Evolutionary conservation across 2,329 filamentous ascomycete species (phyloP).

Genomic region (Fusarium neocosmosporiellum): DNA sequence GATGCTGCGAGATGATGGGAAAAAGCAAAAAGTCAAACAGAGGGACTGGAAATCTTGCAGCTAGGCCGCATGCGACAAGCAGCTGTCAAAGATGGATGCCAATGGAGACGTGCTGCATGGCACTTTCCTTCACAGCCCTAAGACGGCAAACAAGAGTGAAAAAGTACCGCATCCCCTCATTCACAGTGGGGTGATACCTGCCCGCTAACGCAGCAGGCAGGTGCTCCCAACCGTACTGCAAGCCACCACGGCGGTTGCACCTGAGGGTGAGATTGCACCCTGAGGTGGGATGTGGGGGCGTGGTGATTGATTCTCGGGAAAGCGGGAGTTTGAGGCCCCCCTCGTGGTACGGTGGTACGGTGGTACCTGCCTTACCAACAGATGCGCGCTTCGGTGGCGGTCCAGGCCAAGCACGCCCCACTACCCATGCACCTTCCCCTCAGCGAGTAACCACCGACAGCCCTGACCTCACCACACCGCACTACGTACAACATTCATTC

Average conservation of each 20-base stretch:
- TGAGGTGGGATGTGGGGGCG: background rate
- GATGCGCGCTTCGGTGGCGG: background rate
- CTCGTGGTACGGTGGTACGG: too few species aligned
- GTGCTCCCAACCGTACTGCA: background rate
- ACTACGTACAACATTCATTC: background rate
- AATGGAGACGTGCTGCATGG: background rate
- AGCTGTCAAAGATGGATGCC: conserved; percentile 1
- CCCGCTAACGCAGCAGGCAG: background rate
- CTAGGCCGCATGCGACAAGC: conserved; percentile 1
- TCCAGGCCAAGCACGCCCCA: background rate
- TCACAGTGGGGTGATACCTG: background rate
- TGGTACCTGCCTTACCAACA: background rate
- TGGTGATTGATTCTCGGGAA: background rate
- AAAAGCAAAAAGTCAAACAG: background rate
- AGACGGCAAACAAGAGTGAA: background rate
- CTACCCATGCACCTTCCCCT: background rate
- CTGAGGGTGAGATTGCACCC: background rate
- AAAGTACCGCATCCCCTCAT: background rate
- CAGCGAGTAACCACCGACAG: conserved; percentile 4
- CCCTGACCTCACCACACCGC: conserved; percentile 26
- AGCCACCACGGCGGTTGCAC: background rate
- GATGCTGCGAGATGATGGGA: background rate
- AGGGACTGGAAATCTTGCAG: conserved; percentile 1
- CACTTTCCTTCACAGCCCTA: conserved; percentile 1
- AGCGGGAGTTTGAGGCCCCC: background rate